Base-by-base conservation (phyloP, 805 yeast genomes). In the Metschnikowia henanensis region DNA sequence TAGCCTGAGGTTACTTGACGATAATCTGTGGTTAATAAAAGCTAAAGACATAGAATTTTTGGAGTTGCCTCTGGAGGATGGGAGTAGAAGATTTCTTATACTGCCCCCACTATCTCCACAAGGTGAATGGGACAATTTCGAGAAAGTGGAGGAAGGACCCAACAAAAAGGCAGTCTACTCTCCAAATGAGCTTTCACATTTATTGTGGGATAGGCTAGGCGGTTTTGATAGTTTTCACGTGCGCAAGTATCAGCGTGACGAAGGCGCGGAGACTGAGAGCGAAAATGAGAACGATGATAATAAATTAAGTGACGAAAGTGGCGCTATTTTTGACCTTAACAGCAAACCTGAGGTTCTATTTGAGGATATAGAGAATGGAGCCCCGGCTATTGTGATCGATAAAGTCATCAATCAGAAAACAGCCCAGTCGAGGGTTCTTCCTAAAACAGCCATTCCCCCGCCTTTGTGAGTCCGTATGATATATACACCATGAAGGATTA, bases 31-130 rank as follows among this genome's bases (percentile, higher is more conserved):
- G 57, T 45, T 45, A 6, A 45, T 50, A 4, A 31, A 35, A 33
- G 30, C 45, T 1, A 46, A 41, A 17, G 49, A 50, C 18, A 49
- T 51, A 6, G 64, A 66, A 15, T 71, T 61, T 46, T 55, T 71
- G 39, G 75, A 70, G 49, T 51, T 71, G 15, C 76, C 76, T 5
- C 62, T 62, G 52, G 73, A 71, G 34, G 60, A 49, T 7, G 70
- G 65, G 12, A 60, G 65, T 38, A 57, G 63, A 29, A 43, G 75
- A 13, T 71, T 70, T 42, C 64, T 71, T 35, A 71, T 71, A n/a
- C 68, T 71, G 37, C 76, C 76, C 3, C 76, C 76, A 6, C 50
- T 66, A 7, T 69, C 74, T 8, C 76, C 76, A 0, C 75, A 70
- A 3, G 52, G 68, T 0, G 76, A 65, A 35, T 71, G 76, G 76